These are phyloP conservation scores for Platanthera zijinensis DNA, from an alignment of 106 monocot species.

Conservation along the genomic window DNA sequence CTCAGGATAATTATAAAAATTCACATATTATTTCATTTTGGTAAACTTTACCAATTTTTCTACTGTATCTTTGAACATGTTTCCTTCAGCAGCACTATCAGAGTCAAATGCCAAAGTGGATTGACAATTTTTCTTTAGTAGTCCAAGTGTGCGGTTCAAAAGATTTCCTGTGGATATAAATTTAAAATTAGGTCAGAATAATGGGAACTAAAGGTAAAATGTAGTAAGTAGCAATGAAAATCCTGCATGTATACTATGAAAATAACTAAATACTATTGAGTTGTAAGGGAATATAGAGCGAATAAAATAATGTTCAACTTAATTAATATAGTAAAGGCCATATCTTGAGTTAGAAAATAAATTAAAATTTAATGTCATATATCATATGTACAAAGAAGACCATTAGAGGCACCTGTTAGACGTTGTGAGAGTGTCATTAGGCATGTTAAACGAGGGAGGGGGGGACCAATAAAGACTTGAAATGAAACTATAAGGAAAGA, in stretches of 20 bases:
- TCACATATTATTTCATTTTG: neutral
- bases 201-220: neutral
- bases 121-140: constrained; percentile 89
- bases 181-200: constrained; percentile 2
- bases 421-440: too few species aligned
- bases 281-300: too few species aligned
- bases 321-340: too few species aligned
- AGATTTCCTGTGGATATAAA: constrained; percentile 66
- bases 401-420: too few species aligned
- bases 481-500: too few species aligned
- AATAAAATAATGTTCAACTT: too few species aligned
- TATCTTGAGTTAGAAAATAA: too few species aligned
- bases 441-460: too few species aligned
- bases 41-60: constrained; percentile 49
- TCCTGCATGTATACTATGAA: neutral
- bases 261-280: too few species aligned
- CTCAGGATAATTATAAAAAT: neutral
- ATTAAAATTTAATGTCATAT: too few species aligned
- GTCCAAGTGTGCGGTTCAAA: constrained; percentile 91
- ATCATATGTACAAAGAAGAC: too few species aligned
- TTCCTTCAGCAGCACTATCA: constrained; percentile 56
- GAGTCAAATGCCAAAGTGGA: constrained; percentile 75
- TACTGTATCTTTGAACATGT: constrained; percentile 50
- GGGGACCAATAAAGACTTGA: too few species aligned
- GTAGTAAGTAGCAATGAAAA: neutral